A percentile compares a stretch with the other conserved stretches of the same genome.
phyloP scores from a whole-genome alignment of 2,329 filamentous ascomycete species.

The Ophiocordyceps australis region DNA sequence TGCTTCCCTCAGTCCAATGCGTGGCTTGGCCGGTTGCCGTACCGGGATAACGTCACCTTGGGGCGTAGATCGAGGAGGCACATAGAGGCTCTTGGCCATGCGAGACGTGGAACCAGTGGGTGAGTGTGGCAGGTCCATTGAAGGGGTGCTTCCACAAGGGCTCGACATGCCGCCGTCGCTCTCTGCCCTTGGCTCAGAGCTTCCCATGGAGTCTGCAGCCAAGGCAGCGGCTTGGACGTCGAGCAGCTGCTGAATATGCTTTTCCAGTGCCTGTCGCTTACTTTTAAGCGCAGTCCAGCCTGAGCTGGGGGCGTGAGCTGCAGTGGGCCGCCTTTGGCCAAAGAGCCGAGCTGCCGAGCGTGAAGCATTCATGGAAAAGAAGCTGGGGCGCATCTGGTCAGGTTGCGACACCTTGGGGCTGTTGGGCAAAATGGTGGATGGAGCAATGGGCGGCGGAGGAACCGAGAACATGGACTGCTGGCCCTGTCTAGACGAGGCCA shows the following conservation, averaged over 20 bases:
- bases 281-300: constrained; percentile 27
- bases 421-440: constrained; percentile 17
- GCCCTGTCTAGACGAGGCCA: constrained; percentile 12
- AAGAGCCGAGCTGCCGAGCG: too few relatives aligned
- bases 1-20: constrained; percentile 39
- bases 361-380: too few relatives aligned
- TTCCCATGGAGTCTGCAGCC: constrained; percentile 15
- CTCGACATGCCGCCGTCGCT: constrained; percentile 14
- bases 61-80: constrained; percentile 15
- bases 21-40: constrained; percentile 30
- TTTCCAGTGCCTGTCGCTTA: constrained; percentile 24
- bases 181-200: constrained; percentile 3
- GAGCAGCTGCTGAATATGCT: constrained; percentile 26
- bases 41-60: constrained; percentile 39
- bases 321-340: constrained; percentile 3
- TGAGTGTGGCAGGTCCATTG: constrained; percentile 20
- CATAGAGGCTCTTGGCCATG: constrained; percentile 22
- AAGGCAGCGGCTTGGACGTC: constrained; percentile 29
- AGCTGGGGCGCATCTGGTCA: constrained; percentile 2
- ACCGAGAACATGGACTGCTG: constrained; percentile 23
- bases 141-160: constrained; percentile 21
- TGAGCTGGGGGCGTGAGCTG: constrained; percentile 18
- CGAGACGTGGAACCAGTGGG: constrained; percentile 18
- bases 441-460: constrained; percentile 31
- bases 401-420: constrained; percentile 1